These are phyloP conservation scores for Oryza brachyantha DNA, from an alignment of 176 grass and related monocot genomes.

Conservation along the genomic window DNA sequence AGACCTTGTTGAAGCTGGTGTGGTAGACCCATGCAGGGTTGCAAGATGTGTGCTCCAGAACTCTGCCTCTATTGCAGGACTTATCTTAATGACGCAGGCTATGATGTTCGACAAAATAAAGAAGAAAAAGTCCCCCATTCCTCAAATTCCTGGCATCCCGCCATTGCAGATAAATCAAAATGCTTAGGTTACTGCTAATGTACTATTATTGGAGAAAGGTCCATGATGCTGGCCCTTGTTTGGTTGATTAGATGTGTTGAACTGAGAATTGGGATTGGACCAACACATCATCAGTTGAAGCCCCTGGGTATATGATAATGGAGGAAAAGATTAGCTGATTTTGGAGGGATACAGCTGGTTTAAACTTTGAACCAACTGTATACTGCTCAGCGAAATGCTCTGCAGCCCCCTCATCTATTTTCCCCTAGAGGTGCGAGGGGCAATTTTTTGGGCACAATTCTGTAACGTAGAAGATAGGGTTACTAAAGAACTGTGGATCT, in stretches of 20 bases:
- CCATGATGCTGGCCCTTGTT: neutral
- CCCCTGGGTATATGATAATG: neutral
- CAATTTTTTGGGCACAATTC: neutral
- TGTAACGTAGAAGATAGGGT: neutral
- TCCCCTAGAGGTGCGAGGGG: neutral
- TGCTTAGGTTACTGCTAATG: neutral
- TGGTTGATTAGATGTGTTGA: neutral
- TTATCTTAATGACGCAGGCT: conserved; percentile 81
- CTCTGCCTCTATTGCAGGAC: conserved; percentile 70
- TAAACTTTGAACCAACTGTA: neutral
- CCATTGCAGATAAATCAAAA: conserved; percentile 40
- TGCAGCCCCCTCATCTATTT: neutral
- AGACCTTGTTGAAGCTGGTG: conserved; percentile 70
- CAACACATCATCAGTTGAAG: neutral
- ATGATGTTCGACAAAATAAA: conserved; percentile 80
- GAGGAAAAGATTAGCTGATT: neutral
- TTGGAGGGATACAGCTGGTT: too few species aligned
- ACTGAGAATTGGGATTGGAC: neutral
- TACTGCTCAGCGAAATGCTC: neutral
- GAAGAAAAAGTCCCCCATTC: conserved; percentile 59
- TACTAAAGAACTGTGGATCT: neutral
- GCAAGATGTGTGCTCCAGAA: conserved; percentile 78
- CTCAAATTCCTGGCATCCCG: conserved; percentile 64
- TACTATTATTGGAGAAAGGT: neutral
- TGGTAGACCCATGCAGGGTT: conserved; percentile 84